Evolutionary conservation across 2,329 filamentous ascomycete genomes (phyloP), one percentile per base, ranked within the genome.

Genomic region (Domatiomyces catenatus): DNA sequence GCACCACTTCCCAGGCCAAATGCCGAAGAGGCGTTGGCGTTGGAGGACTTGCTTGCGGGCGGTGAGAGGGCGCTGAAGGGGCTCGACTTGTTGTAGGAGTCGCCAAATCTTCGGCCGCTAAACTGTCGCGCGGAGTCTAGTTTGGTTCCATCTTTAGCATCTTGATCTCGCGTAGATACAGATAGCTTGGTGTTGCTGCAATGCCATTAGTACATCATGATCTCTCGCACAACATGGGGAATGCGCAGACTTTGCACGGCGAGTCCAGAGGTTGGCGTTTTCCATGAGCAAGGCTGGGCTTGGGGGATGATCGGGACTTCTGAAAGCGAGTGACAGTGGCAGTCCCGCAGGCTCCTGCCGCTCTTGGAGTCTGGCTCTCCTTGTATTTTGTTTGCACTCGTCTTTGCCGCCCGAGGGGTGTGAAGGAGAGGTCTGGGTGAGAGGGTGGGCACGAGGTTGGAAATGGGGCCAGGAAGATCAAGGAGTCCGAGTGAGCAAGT

Each of bases 1-100:
- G 92, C 92, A 60, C 92, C 92, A 17, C 87, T 93, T 42, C 92
- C 92, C 54, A 98, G 74, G 48, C 88, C 89, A 69, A 98, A 98
- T 52, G 90, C 89, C 62, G 84, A 89, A 17, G 87, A 88, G 50
- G 86, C 86, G 59, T 77, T 77, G 49, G 79, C 76, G 10, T 84
- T 86, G 12, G 88, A 86, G 8, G 87, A 90, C 36, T 77, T 79
- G 48, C 75, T 77, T 54, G 78, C 80, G 61, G 84, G 79, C 53
- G 83, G 82, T 47, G 85, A 80, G 59, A 85, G 78, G 60, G 80
- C 74, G 66, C 80, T 84, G 72, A 94, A 90, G 20, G 87, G 83
- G 67, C 87, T 92, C 55, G 77, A 74, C 66, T 75, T 75, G 63
- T 80, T 81, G 65, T 88, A 82, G 56, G 73, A 74, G 67, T 79